phyloP scores from a whole-genome alignment of 306 rosid genomes.

The Gynostemma pentaphyllum region DNA sequence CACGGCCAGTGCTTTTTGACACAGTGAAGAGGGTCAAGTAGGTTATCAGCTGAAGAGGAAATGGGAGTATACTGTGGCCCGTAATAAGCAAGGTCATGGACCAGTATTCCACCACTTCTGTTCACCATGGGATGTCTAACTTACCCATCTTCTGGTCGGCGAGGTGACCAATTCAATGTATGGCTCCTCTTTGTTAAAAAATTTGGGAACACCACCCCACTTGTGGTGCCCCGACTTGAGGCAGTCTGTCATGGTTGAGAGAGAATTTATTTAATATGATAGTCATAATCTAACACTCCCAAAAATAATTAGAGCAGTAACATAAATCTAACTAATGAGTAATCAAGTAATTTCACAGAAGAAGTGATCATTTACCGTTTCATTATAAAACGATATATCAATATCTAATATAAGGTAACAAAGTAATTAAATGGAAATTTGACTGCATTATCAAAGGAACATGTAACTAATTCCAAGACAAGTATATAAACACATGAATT shows the following conservation, averaged over 20 bases:
- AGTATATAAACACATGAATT: not conserved
- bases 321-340: too few relatives aligned
- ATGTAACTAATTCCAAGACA: constrained; percentile 8
- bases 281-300: too few relatives aligned
- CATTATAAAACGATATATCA: too few relatives aligned
- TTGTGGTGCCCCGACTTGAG: constrained; percentile 76
- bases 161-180: constrained; percentile 82
- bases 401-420: too few relatives aligned
- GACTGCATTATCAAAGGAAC: constrained; percentile 4
- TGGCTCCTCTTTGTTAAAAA: constrained; percentile 34
- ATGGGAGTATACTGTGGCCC: constrained; percentile 97
- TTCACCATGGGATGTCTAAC: constrained; percentile 44
- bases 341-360: too few relatives aligned
- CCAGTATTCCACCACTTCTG: constrained; percentile 35
- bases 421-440: too few relatives aligned
- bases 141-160: constrained; percentile 80
- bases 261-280: constrained; percentile 50
- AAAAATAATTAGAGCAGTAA: too few relatives aligned
- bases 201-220: constrained; percentile 74
- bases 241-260: constrained; percentile 55
- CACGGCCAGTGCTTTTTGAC: constrained; percentile 83
- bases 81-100: constrained; percentile 83
- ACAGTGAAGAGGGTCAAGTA: constrained; percentile 64
- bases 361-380: too few relatives aligned
- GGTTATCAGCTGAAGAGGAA: constrained; percentile 37